Evolutionary conservation across 306 rosid species (phyloP).

Genomic region (Styphnolobium japonicum): DNA sequence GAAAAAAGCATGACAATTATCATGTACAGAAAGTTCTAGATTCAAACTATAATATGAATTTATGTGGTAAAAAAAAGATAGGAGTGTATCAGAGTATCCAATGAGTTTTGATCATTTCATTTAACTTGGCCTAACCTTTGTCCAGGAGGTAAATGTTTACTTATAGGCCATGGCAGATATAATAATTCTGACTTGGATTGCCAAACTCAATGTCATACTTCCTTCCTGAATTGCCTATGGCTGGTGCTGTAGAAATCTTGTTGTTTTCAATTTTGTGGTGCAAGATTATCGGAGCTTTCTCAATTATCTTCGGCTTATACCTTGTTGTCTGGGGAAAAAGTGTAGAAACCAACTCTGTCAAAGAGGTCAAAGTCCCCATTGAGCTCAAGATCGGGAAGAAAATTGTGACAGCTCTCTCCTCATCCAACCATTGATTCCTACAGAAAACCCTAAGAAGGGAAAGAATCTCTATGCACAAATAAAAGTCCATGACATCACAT

Average conservation of each 20-base stretch:
- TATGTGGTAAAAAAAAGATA: too few relatives aligned
- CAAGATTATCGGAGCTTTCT: conserved; percentile 55
- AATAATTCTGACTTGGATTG: too few relatives aligned
- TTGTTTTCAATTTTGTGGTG: conserved; percentile 25
- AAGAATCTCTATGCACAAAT: not conserved
- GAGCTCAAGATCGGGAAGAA: conserved; percentile 20
- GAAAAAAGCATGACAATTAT: too few relatives aligned
- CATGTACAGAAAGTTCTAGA: too few relatives aligned
- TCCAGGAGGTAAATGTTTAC: too few relatives aligned
- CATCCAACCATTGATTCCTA: conserved; percentile 41
- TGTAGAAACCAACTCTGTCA: conserved; percentile 42
- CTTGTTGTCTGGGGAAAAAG: conserved; percentile 65
- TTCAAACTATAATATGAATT: too few relatives aligned
- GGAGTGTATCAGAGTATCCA: too few relatives aligned
- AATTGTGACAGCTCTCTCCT: conserved; percentile 22
- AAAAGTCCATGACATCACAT: not conserved
- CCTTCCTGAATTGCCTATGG: not conserved
- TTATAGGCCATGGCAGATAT: too few relatives aligned
- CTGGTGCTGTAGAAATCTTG: not conserved
- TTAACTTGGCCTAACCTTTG: too few relatives aligned
- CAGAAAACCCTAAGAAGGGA: conserved; percentile 8
- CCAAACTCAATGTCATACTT: too few relatives aligned
- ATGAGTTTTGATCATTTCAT: too few relatives aligned
- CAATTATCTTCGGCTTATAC: conserved; percentile 49
- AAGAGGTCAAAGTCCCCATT: conserved; percentile 20